A percentile compares a stretch with the other conserved stretches of the same genome.
phyloP scores from a whole-genome alignment of 2,329 filamentous ascomycete species.

The Colletotrichum tamarilloi region DNA sequence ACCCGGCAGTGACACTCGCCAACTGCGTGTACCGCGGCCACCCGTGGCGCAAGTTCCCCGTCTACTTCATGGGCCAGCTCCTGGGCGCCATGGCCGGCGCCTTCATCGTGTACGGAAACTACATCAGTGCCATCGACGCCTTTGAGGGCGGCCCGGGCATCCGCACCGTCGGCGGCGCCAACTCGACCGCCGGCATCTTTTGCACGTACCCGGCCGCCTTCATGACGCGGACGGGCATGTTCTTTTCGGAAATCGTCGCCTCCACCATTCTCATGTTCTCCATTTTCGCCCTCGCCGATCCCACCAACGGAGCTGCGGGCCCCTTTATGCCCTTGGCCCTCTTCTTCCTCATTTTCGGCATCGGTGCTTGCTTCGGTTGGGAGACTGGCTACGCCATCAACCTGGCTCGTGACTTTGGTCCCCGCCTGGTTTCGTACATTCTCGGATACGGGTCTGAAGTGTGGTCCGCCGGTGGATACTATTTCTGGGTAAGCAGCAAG shows the following conservation, averaged over 20 bases:
- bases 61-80: slow-evolving; percentile 74
- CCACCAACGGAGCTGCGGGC: slow-evolving; percentile 66
- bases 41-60: slow-evolving; percentile 75
- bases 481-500: slow-evolving; percentile 72
- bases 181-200: slow-evolving; percentile 76
- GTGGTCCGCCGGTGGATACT: slow-evolving; percentile 75
- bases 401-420: slow-evolving; percentile 77
- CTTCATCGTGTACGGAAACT: slow-evolving; percentile 69
- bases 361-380: slow-evolving; percentile 80
- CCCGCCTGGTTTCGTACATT: slow-evolving; percentile 73
- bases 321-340: slow-evolving; percentile 69
- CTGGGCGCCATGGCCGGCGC: slow-evolving; percentile 74
- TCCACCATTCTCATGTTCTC: slow-evolving; percentile 76
- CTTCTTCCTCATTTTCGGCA: slow-evolving; percentile 80
- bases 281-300: slow-evolving; percentile 76
- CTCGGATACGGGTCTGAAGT: slow-evolving; percentile 76
- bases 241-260: slow-evolving; percentile 79
- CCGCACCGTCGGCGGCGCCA: slow-evolving; percentile 69
- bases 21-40: slow-evolving; percentile 76
- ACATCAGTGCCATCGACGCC: slow-evolving; percentile 71
- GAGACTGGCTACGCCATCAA: slow-evolving; percentile 83
- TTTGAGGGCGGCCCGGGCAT: slow-evolving; percentile 71
- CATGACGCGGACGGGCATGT: slow-evolving; percentile 73
- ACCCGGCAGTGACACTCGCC: slow-evolving; percentile 76
- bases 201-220: slow-evolving; percentile 78